phyloP scores from a whole-genome alignment of 2,329 filamentous ascomycete species.

The Fusarium tricinctum region DNA sequence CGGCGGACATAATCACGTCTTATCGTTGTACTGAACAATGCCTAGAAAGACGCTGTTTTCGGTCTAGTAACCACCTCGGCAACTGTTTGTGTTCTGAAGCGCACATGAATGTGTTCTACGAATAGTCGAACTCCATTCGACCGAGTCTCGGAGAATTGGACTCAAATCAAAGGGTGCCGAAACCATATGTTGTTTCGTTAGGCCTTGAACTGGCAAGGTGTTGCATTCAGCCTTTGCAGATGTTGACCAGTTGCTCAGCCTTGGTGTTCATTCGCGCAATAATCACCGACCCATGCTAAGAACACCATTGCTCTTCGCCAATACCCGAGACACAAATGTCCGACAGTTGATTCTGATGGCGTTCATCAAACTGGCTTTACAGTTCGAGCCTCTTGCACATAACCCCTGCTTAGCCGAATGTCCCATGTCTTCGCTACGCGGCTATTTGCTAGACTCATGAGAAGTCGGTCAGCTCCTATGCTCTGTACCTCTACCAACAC shows the following conservation, averaged over 20 bases:
- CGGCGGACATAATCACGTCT: constrained; percentile 15
- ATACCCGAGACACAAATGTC: constrained; percentile 39
- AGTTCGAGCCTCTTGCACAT: constrained; percentile 29
- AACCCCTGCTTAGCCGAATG: constrained; percentile 33
- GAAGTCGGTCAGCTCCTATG: constrained; percentile 22
- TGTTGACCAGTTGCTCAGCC: constrained; percentile 3
- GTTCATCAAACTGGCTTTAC: constrained; percentile 18
- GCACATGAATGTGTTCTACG: constrained; percentile 1
- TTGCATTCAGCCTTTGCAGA: not conserved
- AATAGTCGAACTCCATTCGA: not conserved
- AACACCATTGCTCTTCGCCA: constrained; percentile 35
- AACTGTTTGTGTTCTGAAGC: constrained; percentile 1
- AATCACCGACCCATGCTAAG: constrained; percentile 23
- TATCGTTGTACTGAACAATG: constrained; percentile 5
- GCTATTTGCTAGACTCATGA: constrained; percentile 27
- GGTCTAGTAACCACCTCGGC: constrained; percentile 20
- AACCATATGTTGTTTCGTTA: not conserved
- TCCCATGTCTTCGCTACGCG: constrained; percentile 21
- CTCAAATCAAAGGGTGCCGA: not conserved
- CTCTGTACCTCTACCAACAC: not conserved
- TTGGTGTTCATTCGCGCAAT: constrained; percentile 31
- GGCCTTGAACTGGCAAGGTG: not conserved
- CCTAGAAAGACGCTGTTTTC: constrained; percentile 16
- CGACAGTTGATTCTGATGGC: constrained; percentile 32
- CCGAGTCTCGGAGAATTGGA: not conserved